A percentile compares a stretch with the other conserved stretches of the same genome.
Evolutionary conservation across 2,329 filamentous ascomycete genomes (phyloP).

Genomic region (Pestalotiopsis sp.): DNA sequence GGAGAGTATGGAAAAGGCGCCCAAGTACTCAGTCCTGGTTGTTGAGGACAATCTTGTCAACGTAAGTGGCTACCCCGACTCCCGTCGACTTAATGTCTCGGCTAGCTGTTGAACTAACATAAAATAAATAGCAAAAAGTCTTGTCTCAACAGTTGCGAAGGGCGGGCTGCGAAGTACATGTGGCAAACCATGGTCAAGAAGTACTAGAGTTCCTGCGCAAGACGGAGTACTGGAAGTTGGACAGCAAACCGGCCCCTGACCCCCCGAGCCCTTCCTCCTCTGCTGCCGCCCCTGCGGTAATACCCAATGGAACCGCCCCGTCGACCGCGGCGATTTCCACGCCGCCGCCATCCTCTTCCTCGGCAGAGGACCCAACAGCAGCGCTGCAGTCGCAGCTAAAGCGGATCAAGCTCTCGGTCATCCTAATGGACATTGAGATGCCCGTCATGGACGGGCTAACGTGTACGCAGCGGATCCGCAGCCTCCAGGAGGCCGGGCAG

Average conservation of each 20-base stretch:
- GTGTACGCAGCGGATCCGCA: conserved; percentile 67
- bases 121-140: conserved; percentile 48
- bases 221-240: conserved; percentile 53
- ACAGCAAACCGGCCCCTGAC: conserved; percentile 37
- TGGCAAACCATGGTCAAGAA: conserved; percentile 65
- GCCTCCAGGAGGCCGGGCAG: conserved; percentile 63
- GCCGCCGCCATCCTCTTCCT: background rate
- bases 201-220: conserved; percentile 57
- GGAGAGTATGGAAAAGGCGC: background rate
- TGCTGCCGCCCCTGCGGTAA: background rate
- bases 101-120: background rate
- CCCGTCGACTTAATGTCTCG: background rate
- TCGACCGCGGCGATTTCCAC: background rate
- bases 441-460: conserved; percentile 80
- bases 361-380: background rate
- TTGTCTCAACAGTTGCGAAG: conserved; percentile 60
- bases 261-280: background rate
- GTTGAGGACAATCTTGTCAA: conserved; percentile 71
- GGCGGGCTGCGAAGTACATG: conserved; percentile 58
- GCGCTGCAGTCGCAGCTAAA: conserved; percentile 17
- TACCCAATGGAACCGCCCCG: background rate
- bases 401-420: conserved; percentile 61
- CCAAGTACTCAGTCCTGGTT: conserved; percentile 35
- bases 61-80: conserved; percentile 5
- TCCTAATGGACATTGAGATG: conserved; percentile 83